Percentiles rank a stretch among this genome's conserved stretches.
These are phyloP conservation scores for Solanum acaule DNA, from an alignment of 257 asterid species.

Conservation along the genomic window DNA sequence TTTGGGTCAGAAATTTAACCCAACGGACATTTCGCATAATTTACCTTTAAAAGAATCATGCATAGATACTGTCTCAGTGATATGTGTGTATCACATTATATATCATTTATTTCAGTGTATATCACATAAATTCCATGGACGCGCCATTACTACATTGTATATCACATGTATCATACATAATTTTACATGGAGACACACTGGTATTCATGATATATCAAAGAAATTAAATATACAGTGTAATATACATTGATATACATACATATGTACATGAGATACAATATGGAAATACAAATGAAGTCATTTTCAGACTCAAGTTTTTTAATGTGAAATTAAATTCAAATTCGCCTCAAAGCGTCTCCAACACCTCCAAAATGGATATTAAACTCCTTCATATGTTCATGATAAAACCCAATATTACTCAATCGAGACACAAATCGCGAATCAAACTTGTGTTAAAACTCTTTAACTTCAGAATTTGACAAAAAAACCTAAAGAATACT, in stretches of 20 bases:
- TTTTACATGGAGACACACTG: neutral
- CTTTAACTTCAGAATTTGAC: neutral
- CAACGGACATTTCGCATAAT: too few species aligned
- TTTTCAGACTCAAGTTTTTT: neutral
- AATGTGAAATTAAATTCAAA: neutral
- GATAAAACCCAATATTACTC: neutral
- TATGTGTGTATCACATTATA: too few species aligned
- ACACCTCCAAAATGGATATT: neutral
- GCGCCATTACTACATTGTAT: neutral
- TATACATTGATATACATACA: neutral
- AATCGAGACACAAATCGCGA: neutral
- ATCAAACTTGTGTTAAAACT: neutral
- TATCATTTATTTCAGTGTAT: too few species aligned
- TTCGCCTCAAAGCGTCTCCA: neutral
- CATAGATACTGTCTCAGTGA: neutral
- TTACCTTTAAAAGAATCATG: neutral
- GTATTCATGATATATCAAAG: neutral
- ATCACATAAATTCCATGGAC: neutral
- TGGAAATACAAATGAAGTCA: neutral
- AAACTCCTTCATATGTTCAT: neutral
- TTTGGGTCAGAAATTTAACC: too few species aligned
- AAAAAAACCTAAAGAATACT: too few species aligned
- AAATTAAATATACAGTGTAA: neutral
- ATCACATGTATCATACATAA: neutral
- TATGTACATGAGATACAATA: neutral